phyloP scores from a whole-genome alignment of 2,329 filamentous ascomycete species.

The Aureobasidium sp. region DNA sequence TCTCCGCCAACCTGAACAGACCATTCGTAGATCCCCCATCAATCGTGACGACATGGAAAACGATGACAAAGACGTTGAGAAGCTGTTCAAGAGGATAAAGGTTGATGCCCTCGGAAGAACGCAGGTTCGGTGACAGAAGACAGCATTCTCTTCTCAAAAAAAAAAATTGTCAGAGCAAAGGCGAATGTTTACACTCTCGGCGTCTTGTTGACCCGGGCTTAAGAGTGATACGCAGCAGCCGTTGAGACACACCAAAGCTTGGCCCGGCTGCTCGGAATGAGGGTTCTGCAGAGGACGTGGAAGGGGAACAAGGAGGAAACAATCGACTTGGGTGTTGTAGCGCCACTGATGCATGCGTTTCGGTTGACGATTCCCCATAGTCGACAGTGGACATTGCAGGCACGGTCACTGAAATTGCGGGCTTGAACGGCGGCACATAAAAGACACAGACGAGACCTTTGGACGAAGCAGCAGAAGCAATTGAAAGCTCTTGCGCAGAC shows the following conservation, averaged over 20 bases:
- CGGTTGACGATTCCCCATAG: neutral
- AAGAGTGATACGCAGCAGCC: constrained; percentile 1
- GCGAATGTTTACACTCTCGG: neutral
- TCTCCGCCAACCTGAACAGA: neutral
- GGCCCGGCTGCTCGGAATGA: constrained; percentile 7
- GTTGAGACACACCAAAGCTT: constrained; percentile 9
- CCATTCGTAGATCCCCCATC: neutral
- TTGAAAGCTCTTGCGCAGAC: neutral
- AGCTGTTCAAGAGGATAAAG: neutral
- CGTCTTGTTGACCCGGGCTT: neutral
- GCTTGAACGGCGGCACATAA: neutral
- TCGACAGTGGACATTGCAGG: neutral
- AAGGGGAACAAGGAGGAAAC: neutral
- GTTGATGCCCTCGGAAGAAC: neutral
- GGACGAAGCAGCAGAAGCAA: constrained; percentile 5
- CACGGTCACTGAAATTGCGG: neutral
- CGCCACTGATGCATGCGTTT: constrained; percentile 5
- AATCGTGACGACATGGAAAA: neutral
- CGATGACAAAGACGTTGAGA: neutral
- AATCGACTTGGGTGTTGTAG: neutral
- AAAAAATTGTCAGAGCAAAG: neutral
- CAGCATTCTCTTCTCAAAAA: neutral
- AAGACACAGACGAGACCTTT: neutral
- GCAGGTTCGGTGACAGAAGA: neutral
- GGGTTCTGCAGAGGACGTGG: neutral